These are phyloP conservation scores for Fonsecaea nubica DNA, from an alignment of 2,329 filamentous ascomycete species.

Conservation along the genomic window DNA sequence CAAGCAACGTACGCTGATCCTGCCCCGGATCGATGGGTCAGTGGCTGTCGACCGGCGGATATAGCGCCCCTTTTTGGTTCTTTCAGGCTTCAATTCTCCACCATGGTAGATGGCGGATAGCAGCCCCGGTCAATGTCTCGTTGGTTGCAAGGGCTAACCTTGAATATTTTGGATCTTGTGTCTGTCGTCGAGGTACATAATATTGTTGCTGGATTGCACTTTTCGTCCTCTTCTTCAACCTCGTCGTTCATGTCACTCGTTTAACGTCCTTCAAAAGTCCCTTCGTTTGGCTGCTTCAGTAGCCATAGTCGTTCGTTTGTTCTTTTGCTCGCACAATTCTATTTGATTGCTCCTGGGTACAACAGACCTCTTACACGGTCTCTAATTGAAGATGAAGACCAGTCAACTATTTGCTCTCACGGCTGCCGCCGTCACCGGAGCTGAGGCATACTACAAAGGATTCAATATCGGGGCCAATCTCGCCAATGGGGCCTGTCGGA, in stretches of 20 bases:
- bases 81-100: conserved; percentile 8
- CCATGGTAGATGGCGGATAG: background rate
- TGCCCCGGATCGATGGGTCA: conserved; percentile 3
- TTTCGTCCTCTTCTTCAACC: background rate
- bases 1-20: conserved; percentile 22
- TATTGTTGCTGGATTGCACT: background rate
- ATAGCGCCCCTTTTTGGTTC: conserved; percentile 18
- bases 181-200: background rate
- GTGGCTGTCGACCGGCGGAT: conserved; percentile 14
- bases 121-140: conserved; percentile 1
- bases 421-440: conserved; percentile 27
- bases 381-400: conserved; percentile 22
- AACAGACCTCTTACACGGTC: background rate
- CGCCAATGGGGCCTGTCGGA: conserved; percentile 42
- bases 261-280: background rate
- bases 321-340: background rate
- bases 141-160: conserved; percentile 12
- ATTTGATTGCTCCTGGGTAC: background rate
- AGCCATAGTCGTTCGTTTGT: conserved; percentile 16
- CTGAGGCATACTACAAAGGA: conserved; percentile 42
- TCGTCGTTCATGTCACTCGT: conserved; percentile 12
- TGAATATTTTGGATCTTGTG: conserved; percentile 4
- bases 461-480: conserved; percentile 44
- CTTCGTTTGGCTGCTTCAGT: conserved; percentile 3
- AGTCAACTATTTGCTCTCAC: conserved; percentile 36